Evolutionary conservation across 805 yeast genomes (phyloP).

Genomic region (Saccharomycopsis vini): DNA sequence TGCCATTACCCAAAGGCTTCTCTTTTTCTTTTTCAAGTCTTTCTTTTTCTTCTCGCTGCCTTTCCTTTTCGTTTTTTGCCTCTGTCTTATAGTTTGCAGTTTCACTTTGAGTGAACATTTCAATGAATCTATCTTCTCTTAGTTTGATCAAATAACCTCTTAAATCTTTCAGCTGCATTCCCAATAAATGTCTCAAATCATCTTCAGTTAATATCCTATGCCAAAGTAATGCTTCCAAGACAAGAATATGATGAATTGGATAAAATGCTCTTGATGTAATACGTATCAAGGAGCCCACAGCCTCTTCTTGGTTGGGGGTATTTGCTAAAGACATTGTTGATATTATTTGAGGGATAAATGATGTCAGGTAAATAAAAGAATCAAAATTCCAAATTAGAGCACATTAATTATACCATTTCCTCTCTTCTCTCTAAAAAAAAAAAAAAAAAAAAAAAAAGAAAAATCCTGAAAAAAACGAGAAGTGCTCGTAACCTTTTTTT

Average conservation of each 20-base stretch:
- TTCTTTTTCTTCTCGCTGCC: constrained; percentile 2
- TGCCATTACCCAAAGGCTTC: neutral
- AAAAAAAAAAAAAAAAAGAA: no score
- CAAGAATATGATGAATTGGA: constrained; percentile 70
- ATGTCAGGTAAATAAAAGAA: no score
- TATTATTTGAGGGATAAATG: no score
- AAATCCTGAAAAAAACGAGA: no score
- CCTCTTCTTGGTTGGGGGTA: constrained; percentile 21
- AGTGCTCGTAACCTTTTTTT: no score
- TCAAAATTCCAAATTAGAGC: no score
- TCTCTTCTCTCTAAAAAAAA: no score
- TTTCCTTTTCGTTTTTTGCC: neutral
- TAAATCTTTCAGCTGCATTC: constrained; percentile 79
- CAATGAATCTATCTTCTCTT: constrained; percentile 74
- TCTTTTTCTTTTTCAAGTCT: constrained; percentile 8
- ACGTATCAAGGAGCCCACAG: constrained; percentile 49
- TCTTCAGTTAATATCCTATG: constrained; percentile 92
- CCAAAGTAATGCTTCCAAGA: constrained; percentile 76
- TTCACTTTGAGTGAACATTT: constrained; percentile 60
- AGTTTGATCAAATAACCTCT: constrained; percentile 73
- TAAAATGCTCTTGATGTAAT: constrained; percentile 84
- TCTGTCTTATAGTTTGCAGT: neutral
- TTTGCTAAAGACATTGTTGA: neutral
- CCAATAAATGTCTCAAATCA: constrained; percentile 71
- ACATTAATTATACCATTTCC: no score